Percentiles rank a stretch among this genome's conserved stretches.
Evolutionary conservation across 2,329 filamentous ascomycete genomes (phyloP).

Genomic region (Gaeumannomyces sp.): DNA sequence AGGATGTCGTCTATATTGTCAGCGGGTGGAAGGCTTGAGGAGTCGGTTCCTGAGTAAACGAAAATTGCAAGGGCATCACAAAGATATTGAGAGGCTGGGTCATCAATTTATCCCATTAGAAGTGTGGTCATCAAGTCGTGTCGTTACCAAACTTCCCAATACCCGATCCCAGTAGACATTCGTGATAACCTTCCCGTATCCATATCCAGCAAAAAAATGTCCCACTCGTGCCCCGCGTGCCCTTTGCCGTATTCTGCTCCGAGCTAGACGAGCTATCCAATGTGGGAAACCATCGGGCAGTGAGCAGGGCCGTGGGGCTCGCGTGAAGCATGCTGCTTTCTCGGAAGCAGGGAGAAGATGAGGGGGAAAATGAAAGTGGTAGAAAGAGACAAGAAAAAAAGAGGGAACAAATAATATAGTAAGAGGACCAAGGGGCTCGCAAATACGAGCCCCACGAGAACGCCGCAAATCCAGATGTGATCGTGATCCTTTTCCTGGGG

Average conservation of each 20-base stretch:
- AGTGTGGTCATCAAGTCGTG: conserved; percentile 16
- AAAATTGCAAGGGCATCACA: neutral
- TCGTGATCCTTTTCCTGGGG: neutral
- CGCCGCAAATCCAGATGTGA: neutral
- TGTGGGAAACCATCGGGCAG: neutral
- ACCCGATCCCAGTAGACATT: neutral
- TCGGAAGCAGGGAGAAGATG: neutral
- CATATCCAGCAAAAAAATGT: neutral
- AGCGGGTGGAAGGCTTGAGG: conserved; percentile 55
- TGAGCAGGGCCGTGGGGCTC: too few species aligned
- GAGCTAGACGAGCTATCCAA: neutral
- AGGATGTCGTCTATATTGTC: conserved; percentile 63
- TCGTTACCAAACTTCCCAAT: conserved; percentile 6
- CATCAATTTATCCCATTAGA: conserved; percentile 2
- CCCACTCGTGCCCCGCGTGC: too few species aligned
- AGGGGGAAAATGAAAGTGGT: neutral
- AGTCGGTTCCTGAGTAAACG: neutral
- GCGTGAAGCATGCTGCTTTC: neutral
- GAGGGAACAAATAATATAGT: neutral
- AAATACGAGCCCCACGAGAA: neutral
- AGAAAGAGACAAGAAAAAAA: neutral
- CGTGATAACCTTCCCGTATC: neutral
- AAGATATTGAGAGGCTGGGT: neutral
- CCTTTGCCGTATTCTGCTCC: too few species aligned
- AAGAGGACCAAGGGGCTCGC: neutral